Conservation (phyloP, 1,284 basidiomycete genomes). For the Fomes fomentarius region DNA sequence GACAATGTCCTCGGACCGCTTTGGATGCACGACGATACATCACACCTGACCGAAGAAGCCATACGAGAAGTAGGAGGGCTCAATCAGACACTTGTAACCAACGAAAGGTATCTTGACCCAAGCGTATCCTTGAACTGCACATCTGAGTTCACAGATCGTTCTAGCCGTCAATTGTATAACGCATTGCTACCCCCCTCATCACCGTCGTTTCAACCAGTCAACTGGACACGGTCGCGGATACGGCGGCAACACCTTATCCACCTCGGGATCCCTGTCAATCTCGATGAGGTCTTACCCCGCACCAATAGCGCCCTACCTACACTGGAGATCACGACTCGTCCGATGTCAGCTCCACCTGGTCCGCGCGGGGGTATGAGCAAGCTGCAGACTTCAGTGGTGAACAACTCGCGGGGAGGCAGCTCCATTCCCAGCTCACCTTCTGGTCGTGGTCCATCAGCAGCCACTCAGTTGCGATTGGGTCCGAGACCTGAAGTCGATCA, state of each 20-base stretch:
- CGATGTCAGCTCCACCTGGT: slow-evolving; percentile 76
- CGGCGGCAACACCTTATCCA: slow-evolving; percentile 87
- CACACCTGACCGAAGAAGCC: slow-evolving; percentile 65
- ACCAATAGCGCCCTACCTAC: slow-evolving; percentile 75
- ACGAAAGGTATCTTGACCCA: slow-evolving; percentile 62
- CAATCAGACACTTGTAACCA: slow-evolving; percentile 73
- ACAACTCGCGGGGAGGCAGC: slow-evolving; percentile 43
- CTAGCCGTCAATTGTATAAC: slow-evolving; percentile 78
- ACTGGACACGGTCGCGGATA: slow-evolving; percentile 90
- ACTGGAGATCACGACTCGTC: slow-evolving; percentile 81
- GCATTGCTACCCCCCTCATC: slow-evolving; percentile 62
- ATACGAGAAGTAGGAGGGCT: slow-evolving; percentile 82
- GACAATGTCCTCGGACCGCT: slow-evolving; percentile 68
- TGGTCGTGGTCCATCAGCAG: slow-evolving; percentile 31
- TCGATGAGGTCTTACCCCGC: slow-evolving; percentile 87
- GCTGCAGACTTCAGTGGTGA: slow-evolving; percentile 40
- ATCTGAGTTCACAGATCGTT: slow-evolving; percentile 33
- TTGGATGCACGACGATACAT: slow-evolving; percentile 55
- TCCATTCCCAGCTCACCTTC: slow-evolving; percentile 62
- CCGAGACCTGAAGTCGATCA: slow-evolving; percentile 75
- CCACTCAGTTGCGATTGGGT: slow-evolving; percentile 64
- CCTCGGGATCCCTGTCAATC: slow-evolving; percentile 89
- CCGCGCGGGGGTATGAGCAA: slow-evolving; percentile 45
- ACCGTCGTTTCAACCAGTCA: slow-evolving; percentile 76
- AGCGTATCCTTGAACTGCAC: slow-evolving; percentile 16